Conservation (phyloP, 1,284 basidiomycete genomes). For the Puccinia horiana region DNA sequence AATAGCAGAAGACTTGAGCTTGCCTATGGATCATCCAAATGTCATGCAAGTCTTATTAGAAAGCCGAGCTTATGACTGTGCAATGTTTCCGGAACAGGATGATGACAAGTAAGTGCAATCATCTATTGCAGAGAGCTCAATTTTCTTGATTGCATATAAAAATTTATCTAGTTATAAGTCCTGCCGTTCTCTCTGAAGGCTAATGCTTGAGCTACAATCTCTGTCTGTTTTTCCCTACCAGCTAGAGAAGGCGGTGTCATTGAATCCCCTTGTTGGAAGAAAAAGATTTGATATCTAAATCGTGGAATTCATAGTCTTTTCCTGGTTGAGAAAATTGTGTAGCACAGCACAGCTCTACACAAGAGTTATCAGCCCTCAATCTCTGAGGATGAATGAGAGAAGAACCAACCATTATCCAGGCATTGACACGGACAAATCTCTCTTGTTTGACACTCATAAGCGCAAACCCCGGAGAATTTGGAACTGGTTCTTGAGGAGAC, state of each 20-base stretch:
- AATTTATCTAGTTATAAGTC: no score
- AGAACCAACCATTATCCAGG: neutral
- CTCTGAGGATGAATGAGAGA: no score
- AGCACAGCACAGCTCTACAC: neutral
- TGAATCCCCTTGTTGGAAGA: no score
- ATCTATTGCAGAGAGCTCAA: no score
- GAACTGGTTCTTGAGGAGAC: neutral
- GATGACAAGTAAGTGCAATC: neutral
- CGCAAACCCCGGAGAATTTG: neutral
- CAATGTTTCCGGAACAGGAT: constrained; percentile 1
- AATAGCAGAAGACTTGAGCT: neutral
- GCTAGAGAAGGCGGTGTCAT: no score
- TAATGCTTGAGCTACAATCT: neutral
- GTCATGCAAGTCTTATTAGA: neutral
- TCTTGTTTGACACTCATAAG: neutral
- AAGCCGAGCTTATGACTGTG: neutral
- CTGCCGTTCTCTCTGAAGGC: neutral
- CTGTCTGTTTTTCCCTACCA: neutral
- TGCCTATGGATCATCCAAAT: neutral
- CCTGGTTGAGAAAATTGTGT: neutral
- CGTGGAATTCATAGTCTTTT: neutral
- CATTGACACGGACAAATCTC: neutral
- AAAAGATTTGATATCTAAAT: neutral
- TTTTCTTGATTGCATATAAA: neutral
- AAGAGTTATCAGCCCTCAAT: no score